phyloP scores from a whole-genome alignment of 169 alveolate species.

The Theileria equi region DNA sequence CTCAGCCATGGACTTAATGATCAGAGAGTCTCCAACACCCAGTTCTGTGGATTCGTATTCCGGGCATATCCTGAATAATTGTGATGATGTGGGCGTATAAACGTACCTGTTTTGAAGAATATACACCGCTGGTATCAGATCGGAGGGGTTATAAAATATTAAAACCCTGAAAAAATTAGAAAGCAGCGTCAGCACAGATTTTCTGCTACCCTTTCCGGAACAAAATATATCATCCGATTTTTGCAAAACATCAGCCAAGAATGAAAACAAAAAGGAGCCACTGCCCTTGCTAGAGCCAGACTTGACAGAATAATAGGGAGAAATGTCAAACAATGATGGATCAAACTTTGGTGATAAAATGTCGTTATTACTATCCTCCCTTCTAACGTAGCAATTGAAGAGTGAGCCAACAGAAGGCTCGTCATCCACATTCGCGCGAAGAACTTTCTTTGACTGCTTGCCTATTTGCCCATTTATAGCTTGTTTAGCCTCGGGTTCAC shows the following conservation, averaged over 20 bases:
- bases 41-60: conserved; percentile 92
- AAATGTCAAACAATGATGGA: conserved; percentile 69
- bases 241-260: conserved; percentile 74
- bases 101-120: conserved; percentile 74
- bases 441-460: background rate
- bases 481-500: background rate
- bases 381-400: conserved; percentile 63
- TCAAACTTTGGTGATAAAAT: conserved; percentile 74
- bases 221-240: conserved; percentile 81
- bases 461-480: background rate
- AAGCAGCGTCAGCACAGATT: conserved; percentile 74
- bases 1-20: conserved; percentile 91
- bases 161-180: conserved; percentile 77
- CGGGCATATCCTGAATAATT: conserved; percentile 82
- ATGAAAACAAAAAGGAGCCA: too few relatives aligned
- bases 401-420: conserved; percentile 70
- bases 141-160: conserved; percentile 80
- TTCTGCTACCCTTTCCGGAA: conserved; percentile 85
- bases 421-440: conserved; percentile 11
- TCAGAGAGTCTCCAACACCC: conserved; percentile 95
- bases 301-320: conserved; percentile 48
- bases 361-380: conserved; percentile 65
- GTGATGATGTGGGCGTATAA: too few relatives aligned
- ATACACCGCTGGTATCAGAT: conserved; percentile 78
- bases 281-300: conserved; percentile 40